These are phyloP conservation scores for Thielaviopsis ethacetica DNA, from an alignment of 2,329 filamentous ascomycete genomes.

Conservation along the genomic window DNA sequence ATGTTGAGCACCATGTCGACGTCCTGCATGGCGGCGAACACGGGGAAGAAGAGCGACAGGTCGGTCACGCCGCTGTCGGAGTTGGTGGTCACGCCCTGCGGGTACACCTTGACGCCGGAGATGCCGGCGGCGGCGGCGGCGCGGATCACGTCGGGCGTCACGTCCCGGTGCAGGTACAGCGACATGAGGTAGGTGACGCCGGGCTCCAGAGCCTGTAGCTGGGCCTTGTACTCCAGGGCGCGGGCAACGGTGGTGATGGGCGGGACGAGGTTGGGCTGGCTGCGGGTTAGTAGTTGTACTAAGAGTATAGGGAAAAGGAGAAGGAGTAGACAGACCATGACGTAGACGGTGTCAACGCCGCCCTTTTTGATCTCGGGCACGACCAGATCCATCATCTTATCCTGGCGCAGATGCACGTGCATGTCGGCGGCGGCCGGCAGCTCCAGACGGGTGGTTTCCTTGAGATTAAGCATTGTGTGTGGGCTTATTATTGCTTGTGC, in stretches of 20 bases:
- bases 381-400: constrained; percentile 42
- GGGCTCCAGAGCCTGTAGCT: constrained; percentile 42
- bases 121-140: constrained; percentile 60
- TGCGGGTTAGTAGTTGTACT: neutral
- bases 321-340: constrained; percentile 15
- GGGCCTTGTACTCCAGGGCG: constrained; percentile 48
- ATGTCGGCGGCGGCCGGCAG: constrained; percentile 51
- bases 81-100: constrained; percentile 47
- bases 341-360: constrained; percentile 47
- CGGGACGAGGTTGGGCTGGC: constrained; percentile 21
- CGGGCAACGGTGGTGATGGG: constrained; percentile 40
- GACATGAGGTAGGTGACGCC: constrained; percentile 59
- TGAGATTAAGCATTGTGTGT: constrained; percentile 21
- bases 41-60: constrained; percentile 55
- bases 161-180: constrained; percentile 45
- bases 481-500: too few species aligned
- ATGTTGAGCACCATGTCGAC: constrained; percentile 53
- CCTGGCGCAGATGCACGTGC: constrained; percentile 57
- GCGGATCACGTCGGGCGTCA: constrained; percentile 53
- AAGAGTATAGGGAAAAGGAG: too few species aligned
- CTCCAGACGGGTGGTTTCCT: constrained; percentile 25
- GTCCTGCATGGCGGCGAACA: constrained; percentile 64
- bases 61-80: constrained; percentile 53
- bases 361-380: constrained; percentile 36
- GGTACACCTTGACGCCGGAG: constrained; percentile 55